Base-by-base conservation (phyloP, 2,329 filamentous ascomycete species). In the Pseudodiploospora longispora region DNA sequence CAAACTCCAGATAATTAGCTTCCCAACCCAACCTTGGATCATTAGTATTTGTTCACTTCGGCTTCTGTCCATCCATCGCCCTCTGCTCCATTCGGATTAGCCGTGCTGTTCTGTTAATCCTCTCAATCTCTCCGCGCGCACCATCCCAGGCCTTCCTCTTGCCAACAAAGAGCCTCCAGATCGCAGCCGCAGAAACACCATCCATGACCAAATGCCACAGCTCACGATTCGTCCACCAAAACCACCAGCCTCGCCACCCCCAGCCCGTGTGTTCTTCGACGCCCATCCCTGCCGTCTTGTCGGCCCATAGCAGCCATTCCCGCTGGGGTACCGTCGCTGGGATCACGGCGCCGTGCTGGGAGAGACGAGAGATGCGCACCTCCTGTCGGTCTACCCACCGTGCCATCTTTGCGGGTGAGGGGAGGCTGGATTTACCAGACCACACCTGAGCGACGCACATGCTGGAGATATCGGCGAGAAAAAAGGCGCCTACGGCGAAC, bases 181-280 rank as follows among this genome's bases (percentile, higher is more conserved):
- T 39, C 2, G 50, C 50, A 10, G 52, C 40, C 1, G 53, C 52
- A 8, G 49, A 45, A n/a, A 51, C 50, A 1, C 54, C 54, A 33
- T 56, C 50, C 52, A 56, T 55, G 37, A 66, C 52, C 46, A 68
- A 49, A n/a, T 54, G 55, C 50, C 64, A 68, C 35, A 70, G 52
- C 41, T 51, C 52, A 36, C 59, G 59, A 39, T 70, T 63, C 28
- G 49, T 51, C 51, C 60, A 56, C 65, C 67, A 69, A 43, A 70
- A 67, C 46, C 52, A 43, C 67, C 67, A 68, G 1, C 60, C 63
- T 39, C 55, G 57, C 59, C 57, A 60, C 2, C 62, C 63, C 59
- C 63, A 69, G 6, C 65, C 65, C 33, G 71, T 50, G 29, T 64
- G 55, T 40, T 68, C 60, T 8, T 55, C 52, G 39, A 68, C 58